Evolutionary conservation across 352 stramenopile species (phyloP).

Genomic region (Phytopythium ostracodes): DNA sequence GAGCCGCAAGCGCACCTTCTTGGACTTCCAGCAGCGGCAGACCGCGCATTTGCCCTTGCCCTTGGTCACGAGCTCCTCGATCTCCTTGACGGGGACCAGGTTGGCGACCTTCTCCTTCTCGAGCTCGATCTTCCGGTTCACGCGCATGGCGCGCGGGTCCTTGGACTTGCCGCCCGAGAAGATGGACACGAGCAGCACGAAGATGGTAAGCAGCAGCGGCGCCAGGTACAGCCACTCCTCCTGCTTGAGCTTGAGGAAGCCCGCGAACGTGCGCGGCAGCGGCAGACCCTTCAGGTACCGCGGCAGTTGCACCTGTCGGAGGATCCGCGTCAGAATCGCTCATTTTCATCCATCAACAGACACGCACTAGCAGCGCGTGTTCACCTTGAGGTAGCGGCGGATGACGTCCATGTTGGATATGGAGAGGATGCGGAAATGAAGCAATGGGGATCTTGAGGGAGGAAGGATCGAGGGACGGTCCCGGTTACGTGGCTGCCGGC

Average conservation of each 20-base stretch:
- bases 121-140: slow-evolving; percentile 66
- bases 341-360: neutral
- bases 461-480: neutral
- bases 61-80: slow-evolving; percentile 76
- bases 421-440: neutral
- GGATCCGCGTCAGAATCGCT: neutral
- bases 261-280: slow-evolving; percentile 75
- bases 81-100: slow-evolving; percentile 57
- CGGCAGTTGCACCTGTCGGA: slow-evolving; percentile 62
- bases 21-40: slow-evolving; percentile 88
- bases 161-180: slow-evolving; percentile 51
- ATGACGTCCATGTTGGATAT: slow-evolving; percentile 60
- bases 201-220: slow-evolving; percentile 75
- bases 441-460: too few relatives aligned
- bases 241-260: slow-evolving; percentile 83
- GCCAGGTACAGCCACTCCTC: slow-evolving; percentile 83
- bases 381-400: slow-evolving; percentile 76
- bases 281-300: slow-evolving; percentile 82
- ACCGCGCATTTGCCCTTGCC: slow-evolving; percentile 75
- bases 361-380: neutral
- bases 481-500: too few relatives aligned
- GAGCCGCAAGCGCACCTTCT: slow-evolving; percentile 37
- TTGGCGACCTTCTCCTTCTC: slow-evolving; percentile 84
- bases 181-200: slow-evolving; percentile 64
- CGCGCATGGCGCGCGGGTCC: slow-evolving; percentile 41